A percentile compares a stretch with the other conserved stretches of the same genome.
Evolutionary conservation across 257 asterid species (phyloP).

Genomic region (Plantago major): DNA sequence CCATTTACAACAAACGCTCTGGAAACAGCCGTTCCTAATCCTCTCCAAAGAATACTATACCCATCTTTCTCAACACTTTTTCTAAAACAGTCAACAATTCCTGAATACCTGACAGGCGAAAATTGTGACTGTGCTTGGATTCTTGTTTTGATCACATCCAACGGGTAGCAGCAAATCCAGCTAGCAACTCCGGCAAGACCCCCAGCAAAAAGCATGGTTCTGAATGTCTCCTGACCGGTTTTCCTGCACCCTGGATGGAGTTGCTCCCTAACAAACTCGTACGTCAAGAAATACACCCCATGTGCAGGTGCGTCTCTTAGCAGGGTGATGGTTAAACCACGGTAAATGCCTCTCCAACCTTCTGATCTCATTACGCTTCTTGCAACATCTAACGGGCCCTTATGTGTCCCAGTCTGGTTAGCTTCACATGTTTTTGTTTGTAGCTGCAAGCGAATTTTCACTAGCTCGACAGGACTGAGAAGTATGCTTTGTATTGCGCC

Average conservation of each 20-base stretch:
- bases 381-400: slow-evolving; percentile 49
- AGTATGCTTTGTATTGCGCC: slow-evolving; percentile 67
- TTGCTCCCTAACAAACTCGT: slow-evolving; percentile 54
- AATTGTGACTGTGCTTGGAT: slow-evolving; percentile 50
- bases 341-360: slow-evolving; percentile 57
- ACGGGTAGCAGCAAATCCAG: slow-evolving; percentile 72
- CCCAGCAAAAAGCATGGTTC: slow-evolving; percentile 72
- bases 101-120: slow-evolving; percentile 29
- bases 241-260: slow-evolving; percentile 70
- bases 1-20: slow-evolving; percentile 79
- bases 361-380: slow-evolving; percentile 37
- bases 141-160: slow-evolving; percentile 71
- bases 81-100: slow-evolving; percentile 54
- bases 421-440: slow-evolving; percentile 24
- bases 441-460: slow-evolving; percentile 72
- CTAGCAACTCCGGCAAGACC: slow-evolving; percentile 75
- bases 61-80: slow-evolving; percentile 53
- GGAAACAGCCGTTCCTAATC: slow-evolving; percentile 57
- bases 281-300: slow-evolving; percentile 65
- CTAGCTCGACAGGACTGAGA: slow-evolving; percentile 67
- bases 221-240: slow-evolving; percentile 38
- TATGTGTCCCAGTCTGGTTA: slow-evolving; percentile 18
- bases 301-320: slow-evolving; percentile 76
- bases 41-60: slow-evolving; percentile 59
- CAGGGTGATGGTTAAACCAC: slow-evolving; percentile 58